These are phyloP conservation scores for Phytophthora chlamydospora DNA, from an alignment of 352 stramenopile genomes.

Conservation along the genomic window DNA sequence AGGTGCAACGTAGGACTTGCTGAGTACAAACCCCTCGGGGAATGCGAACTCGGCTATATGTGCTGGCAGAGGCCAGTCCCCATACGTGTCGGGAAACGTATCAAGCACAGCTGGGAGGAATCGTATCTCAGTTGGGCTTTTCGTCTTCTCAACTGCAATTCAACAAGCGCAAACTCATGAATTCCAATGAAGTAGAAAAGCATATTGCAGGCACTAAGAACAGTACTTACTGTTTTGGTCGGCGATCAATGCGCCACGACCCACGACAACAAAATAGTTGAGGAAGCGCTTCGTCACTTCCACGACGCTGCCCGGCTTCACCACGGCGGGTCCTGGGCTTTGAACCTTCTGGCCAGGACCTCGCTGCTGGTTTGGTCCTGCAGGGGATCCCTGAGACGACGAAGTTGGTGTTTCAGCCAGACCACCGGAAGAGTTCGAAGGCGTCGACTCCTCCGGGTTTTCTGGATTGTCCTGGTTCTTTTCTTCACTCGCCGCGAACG, in stretches of 20 bases:
- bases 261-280: conserved; percentile 86
- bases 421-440: conserved; percentile 7
- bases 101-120: conserved; percentile 75
- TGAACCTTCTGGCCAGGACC: conserved; percentile 29
- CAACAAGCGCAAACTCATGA: conserved; percentile 11
- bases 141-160: conserved; percentile 69
- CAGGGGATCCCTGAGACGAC: conserved; percentile 12
- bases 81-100: conserved; percentile 63
- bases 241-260: conserved; percentile 55
- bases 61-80: conserved; percentile 60
- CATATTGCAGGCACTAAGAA: background rate
- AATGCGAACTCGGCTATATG: conserved; percentile 85
- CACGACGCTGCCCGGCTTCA: conserved; percentile 60
- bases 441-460: conserved; percentile 46
- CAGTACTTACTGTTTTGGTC: conserved; percentile 68
- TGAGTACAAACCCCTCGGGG: conserved; percentile 73
- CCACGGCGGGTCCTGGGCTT: conserved; percentile 37
- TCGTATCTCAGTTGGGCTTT: conserved; percentile 70
- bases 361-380: conserved; percentile 50
- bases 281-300: conserved; percentile 83
- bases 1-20: conserved; percentile 57
- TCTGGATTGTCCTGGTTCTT: conserved; percentile 66
- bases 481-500: conserved; percentile 30
- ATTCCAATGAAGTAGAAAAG: background rate
- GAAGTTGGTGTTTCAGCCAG: conserved; percentile 22